Evolutionary conservation across 345 rosid species (phyloP).

Genomic region (Salix suchowensis): DNA sequence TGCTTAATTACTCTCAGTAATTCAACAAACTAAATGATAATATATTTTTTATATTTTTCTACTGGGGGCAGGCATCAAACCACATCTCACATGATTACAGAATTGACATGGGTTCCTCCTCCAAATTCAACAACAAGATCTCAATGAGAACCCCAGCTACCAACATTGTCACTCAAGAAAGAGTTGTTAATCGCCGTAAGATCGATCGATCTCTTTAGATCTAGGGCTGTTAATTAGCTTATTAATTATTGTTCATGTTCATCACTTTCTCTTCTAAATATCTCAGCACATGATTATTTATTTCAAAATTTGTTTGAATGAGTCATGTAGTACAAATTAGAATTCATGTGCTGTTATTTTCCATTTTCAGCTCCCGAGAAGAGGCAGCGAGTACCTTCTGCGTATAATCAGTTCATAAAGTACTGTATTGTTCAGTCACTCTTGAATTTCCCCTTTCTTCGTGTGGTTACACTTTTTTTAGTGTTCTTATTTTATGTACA

Average conservation of each 20-base stretch:
- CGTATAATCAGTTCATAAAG: conserved; percentile 98
- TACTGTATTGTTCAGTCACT: conserved; percentile 16
- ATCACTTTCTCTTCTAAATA: background rate
- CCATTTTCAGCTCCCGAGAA: conserved; percentile 81
- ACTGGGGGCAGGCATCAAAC: conserved; percentile 36
- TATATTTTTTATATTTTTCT: background rate
- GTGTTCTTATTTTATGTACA: background rate
- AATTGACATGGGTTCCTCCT: conserved; percentile 57
- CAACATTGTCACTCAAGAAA: conserved; percentile 32
- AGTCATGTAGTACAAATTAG: background rate
- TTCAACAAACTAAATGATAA: background rate
- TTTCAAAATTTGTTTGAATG: background rate
- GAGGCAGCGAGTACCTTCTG: conserved; percentile 97
- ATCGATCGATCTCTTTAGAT: background rate
- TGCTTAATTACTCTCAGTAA: background rate
- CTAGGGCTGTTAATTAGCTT: background rate
- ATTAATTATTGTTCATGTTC: background rate
- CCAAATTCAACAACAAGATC: conserved; percentile 49
- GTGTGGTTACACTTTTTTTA: background rate
- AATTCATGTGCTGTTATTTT: conserved; percentile 18
- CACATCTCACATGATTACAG: conserved; percentile 39
- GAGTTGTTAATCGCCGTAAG: conserved; percentile 78
- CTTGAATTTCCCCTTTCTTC: background rate
- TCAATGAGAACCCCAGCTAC: conserved; percentile 40
- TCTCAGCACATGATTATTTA: background rate